Base-by-base conservation (phyloP, 352 stramenopile species). In the Pythium monospermum region DNA sequence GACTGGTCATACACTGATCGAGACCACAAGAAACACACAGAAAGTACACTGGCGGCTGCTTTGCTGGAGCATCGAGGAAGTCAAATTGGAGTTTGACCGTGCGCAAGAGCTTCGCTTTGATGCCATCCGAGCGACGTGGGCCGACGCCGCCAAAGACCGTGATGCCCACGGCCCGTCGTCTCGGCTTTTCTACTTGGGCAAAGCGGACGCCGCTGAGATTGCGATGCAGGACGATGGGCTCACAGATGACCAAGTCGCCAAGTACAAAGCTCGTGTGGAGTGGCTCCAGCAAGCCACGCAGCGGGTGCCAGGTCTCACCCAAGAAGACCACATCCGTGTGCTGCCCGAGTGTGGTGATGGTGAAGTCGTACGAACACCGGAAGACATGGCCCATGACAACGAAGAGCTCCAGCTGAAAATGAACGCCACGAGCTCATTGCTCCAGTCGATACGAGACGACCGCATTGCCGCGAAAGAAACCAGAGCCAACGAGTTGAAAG, bases 51-150 rank as follows among this genome's bases (percentile, higher is more conserved):
- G 80, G 80, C 53, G 64, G 25, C 50, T 89, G 19, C 71, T 50
- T 26, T 85, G 71, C 41, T 88, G 73, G 73, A 87, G 70, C 35
- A 53, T 64, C 2, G 77, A 89, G 1, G 64, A 86, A 2, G 69
- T 85, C 5, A 82, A 83, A 26, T 42, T 89, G 12, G 73, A 77
- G 19, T 68, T 74, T 51, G 71, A 87, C 48, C 72, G 70, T 27
- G 62, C 67, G 1, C 73, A 76, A 55, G 77, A 87, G 37, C 61
- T 71, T 12, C 64, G 67, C 2, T 76, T 69, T 13, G 73, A 86
- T 32, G 65, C 61, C 22, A 76, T 85, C 57, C 71, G 66, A 41
- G 63, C 57, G 6, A 60, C 50, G 0, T 88, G 80, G 75, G 63
- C 57, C 1, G 73, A 87, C 44, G 64, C 68, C n/a, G 56, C 74